Base-by-base conservation (phyloP, 2,329 filamentous ascomycete genomes). In the Colletotrichum magnum region DNA sequence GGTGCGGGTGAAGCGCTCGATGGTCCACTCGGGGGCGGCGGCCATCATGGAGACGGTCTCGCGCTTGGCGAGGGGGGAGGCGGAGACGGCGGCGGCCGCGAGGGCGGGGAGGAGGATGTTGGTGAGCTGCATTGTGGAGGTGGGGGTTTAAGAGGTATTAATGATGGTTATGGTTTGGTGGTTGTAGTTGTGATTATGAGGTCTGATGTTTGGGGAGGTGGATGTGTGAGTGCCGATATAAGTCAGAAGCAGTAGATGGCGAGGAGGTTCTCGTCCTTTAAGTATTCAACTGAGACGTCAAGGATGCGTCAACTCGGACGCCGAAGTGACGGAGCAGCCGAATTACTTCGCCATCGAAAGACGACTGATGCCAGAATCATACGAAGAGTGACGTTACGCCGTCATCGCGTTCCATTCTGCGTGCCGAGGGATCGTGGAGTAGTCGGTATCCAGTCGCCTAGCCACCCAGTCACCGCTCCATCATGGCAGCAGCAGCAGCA, bases 71-170 rank as follows among this genome's bases (percentile, higher is more conserved):
- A 67, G 43, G 10, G 62, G 63, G 12, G 57, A 68, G 39, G 48
- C 67, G 21, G 52, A 59, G 57, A 64, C 58, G 69, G 74, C 73
- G 21, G 72, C 73, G 26, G 72, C 65, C 32, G 79, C 75, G 4
- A 83, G 80, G 43, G 81, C 79, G 36, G 81, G 77, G 61, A 79
- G 74, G 72, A 80, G 74, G 67, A 80, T 72, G 73, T 77, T 77
- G 71, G 81, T 79, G 79, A 85, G 75, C 74, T 84, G 81, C 83
- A 85, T 85, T 43, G 57, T 83, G 73, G 71, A 63, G 70, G 75
- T 72, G 5, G 21, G 53, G 53, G 24, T 7, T 52, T 26, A 45
- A 43, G 16, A 52, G 12, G 50, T 26, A 32, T 12, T 52, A 52
- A n/a, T 36, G 24, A 18, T 24, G 9, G 10, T 15, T 45, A 7